These are phyloP conservation scores for Paraleonurus japonicus DNA, from an alignment of 257 asterid species.

Conservation along the genomic window DNA sequence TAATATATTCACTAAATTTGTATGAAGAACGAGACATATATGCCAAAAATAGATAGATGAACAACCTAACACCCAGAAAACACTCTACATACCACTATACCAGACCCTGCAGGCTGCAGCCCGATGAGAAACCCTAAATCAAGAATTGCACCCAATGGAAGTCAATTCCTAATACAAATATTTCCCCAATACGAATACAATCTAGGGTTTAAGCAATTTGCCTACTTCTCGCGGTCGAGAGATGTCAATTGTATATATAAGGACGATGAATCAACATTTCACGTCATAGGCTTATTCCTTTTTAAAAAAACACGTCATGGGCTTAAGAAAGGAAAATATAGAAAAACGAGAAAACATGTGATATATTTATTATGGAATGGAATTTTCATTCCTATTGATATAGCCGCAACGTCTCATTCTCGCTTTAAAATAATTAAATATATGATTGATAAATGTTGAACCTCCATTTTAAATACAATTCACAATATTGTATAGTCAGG, in stretches of 20 bases:
- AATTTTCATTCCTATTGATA: too few species aligned
- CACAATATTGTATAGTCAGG: too few species aligned
- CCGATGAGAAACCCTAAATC: slow-evolving; percentile 26
- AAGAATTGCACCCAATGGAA: slow-evolving; percentile 20
- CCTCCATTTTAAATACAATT: too few species aligned
- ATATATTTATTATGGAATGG: too few species aligned
- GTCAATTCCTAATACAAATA: slow-evolving; percentile 6
- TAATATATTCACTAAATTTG: neutral
- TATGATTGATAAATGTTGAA: too few species aligned
- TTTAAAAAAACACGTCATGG: neutral
- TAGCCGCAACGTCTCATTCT: neutral
- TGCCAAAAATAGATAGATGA: neutral
- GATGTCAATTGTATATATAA: slow-evolving; percentile 3
- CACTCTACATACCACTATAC: neutral
- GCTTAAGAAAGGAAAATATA: neutral
- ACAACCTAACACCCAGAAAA: neutral
- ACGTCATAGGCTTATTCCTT: neutral
- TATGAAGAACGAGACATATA: neutral
- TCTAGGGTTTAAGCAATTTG: neutral
- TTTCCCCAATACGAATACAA: neutral
- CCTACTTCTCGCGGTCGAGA: neutral
- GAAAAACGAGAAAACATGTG: neutral
- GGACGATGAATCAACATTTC: slow-evolving; percentile 1
- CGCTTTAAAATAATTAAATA: neutral
- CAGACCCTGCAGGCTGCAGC: neutral